Evolutionary conservation across 2,329 filamentous ascomycete genomes (phyloP).

Genomic region (Fonsecaea multimorphosa): DNA sequence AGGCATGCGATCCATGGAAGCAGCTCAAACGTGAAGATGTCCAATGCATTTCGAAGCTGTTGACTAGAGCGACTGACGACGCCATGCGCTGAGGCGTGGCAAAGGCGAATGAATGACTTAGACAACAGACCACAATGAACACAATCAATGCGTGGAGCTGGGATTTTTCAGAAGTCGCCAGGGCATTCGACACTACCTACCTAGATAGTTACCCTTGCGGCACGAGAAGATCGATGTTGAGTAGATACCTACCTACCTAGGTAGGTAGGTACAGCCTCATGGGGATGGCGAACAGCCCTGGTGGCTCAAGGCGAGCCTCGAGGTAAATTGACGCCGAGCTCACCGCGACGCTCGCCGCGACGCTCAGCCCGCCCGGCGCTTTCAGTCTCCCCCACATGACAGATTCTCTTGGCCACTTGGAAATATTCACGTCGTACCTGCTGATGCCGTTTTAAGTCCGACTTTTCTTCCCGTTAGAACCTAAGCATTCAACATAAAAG

Average conservation of each 20-base stretch:
- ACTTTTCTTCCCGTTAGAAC: no score
- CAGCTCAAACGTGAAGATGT: background rate
- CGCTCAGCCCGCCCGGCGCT: no score
- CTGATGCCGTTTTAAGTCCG: no score
- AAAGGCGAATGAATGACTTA: background rate
- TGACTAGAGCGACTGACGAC: background rate
- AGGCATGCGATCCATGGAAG: background rate
- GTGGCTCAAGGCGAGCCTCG: no score
- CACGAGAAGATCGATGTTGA: background rate
- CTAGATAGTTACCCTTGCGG: background rate
- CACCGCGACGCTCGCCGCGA: no score
- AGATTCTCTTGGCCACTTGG: no score
- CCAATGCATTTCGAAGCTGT: background rate
- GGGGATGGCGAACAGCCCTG: no score
- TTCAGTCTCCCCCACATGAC: no score
- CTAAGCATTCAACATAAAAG: no score
- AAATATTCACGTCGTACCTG: no score
- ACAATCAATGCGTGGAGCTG: background rate
- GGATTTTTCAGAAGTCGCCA: background rate
- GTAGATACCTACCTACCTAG: no score
- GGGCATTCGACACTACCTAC: background rate
- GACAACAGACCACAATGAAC: background rate
- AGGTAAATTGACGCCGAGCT: no score
- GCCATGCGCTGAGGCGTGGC: background rate
- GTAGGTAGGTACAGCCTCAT: background rate